Evolutionary conservation across 345 rosid genomes (phyloP), one percentile per base, ranked within the genome.

Genomic region (Toxicodendron radicans): DNA sequence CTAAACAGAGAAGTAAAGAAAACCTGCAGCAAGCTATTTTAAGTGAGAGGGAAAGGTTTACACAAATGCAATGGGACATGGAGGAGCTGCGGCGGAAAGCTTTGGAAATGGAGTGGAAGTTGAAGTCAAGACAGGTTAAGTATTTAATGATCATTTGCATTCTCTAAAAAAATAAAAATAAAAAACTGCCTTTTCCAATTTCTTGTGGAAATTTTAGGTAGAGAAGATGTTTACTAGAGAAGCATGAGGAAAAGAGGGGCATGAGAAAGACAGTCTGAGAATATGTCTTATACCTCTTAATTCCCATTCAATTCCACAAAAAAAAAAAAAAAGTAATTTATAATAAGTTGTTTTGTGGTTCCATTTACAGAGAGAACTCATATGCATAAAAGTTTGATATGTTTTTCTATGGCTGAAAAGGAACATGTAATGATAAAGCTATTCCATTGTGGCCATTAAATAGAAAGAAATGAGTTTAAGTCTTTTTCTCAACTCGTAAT

Each of bases 51-150:
- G 99, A 96, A 83, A 89, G 91, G 80, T 64, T 83, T 32, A 96
- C 94, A 49, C 92, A 90, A 79, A 89, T 92, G 92, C 98, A 96
- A 86, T 96, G 99, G 99, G 98, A 96, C 73, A 93, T 96, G 97
- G 97, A 96, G 85, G 99, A 96, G 78, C 84, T 96, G 72, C 85
- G 87, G 73, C 92, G 82, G 57, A 91, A 89, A 80, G 86, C 94
- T n/a, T 77, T 89, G 78, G 93, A 92, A 83, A 88, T 93, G 97
- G 99, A 93, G 80, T 70, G 91, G 90, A 89, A 88, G 79, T 81
- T 93, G 85, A 91, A 92, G 77, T 77, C 86, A 38, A 81, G 83
- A 77, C 86, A 88, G 95, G 99, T 96, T 73, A 73, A 58, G 27
- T 59, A 41, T 41, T 72, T 70, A 35, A 71, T n/a, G n/a, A 9